phyloP scores from a whole-genome alignment of 116 monocot genomes.

The Phalaenopsis hybrid region DNA sequence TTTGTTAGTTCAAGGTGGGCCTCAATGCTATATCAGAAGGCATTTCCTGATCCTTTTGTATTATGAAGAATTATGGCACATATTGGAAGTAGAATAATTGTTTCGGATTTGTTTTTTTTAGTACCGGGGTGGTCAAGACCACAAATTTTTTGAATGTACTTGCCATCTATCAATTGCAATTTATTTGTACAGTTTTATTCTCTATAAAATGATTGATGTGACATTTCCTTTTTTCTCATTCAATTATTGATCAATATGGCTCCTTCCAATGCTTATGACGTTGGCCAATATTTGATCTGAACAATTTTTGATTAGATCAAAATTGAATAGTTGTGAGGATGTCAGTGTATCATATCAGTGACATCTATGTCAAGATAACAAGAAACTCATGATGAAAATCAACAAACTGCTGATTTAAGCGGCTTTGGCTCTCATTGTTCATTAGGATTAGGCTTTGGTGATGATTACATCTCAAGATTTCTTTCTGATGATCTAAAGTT shows the following conservation, averaged over 20 bases:
- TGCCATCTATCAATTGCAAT: background rate
- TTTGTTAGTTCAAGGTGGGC: slow-evolving; percentile 31
- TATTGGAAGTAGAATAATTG: background rate
- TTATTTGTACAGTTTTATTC: background rate
- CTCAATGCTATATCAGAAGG: background rate
- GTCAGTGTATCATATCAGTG: background rate
- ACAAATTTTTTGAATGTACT: background rate
- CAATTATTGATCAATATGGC: too few relatives aligned
- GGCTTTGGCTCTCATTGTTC: too few relatives aligned
- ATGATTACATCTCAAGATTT: background rate
- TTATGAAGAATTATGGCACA: background rate
- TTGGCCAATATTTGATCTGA: too few relatives aligned
- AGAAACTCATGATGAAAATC: too few relatives aligned
- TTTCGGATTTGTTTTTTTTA: background rate
- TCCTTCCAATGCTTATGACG: too few relatives aligned
- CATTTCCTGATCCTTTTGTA: background rate
- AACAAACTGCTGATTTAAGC: too few relatives aligned
- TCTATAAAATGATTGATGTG: background rate
- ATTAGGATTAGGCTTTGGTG: too few relatives aligned
- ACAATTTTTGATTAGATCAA: too few relatives aligned
- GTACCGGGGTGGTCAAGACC: background rate
- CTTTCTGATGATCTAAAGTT: background rate
- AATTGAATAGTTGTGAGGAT: background rate
- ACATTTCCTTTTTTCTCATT: background rate
- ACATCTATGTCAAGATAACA: background rate